A percentile compares a stretch with the other conserved stretches of the same genome.
Conservation (phyloP, 345 rosid species). For the Brassica carinata region DNA sequence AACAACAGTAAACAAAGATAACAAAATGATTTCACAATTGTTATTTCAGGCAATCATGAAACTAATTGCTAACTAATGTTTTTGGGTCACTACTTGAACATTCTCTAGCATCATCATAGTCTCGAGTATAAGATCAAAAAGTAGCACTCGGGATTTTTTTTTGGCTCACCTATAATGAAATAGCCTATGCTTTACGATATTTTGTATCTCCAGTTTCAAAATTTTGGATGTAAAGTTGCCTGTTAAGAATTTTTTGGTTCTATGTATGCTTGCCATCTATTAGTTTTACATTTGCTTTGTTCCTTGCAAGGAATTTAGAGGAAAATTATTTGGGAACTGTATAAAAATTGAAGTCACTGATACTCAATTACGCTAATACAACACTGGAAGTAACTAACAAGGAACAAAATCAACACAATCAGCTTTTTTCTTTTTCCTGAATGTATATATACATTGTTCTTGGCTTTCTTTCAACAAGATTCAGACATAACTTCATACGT, state of each 20-base stretch:
- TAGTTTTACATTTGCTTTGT: too few relatives aligned
- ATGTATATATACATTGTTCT: not conserved
- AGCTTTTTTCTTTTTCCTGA: not conserved
- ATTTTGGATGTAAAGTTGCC: slow-evolving; percentile 27
- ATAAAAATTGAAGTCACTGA: too few relatives aligned
- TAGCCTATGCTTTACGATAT: not conserved
- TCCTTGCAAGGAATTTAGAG: too few relatives aligned
- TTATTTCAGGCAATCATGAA: not conserved
- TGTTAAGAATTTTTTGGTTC: not conserved
- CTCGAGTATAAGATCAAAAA: not conserved
- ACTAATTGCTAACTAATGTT: slow-evolving; percentile 3
- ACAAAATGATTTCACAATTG: not conserved
- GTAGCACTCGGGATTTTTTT: not conserved
- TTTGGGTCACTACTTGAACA: slow-evolving; percentile 1
- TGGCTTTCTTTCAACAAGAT: not conserved
- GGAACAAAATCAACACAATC: not conserved
- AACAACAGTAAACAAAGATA: slow-evolving; percentile 36
- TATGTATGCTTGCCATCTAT: not conserved
- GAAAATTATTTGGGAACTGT: too few relatives aligned
- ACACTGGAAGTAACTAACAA: too few relatives aligned
- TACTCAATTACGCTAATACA: too few relatives aligned
- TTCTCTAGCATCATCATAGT: slow-evolving; percentile 18
- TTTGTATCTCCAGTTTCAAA: slow-evolving; percentile 8
- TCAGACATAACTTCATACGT: not conserved
- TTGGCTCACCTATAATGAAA: not conserved